A percentile compares a stretch with the other conserved stretches of the same genome.
Conservation (phyloP, 176 grass and related monocot genomes). For the Secale cereale region DNA sequence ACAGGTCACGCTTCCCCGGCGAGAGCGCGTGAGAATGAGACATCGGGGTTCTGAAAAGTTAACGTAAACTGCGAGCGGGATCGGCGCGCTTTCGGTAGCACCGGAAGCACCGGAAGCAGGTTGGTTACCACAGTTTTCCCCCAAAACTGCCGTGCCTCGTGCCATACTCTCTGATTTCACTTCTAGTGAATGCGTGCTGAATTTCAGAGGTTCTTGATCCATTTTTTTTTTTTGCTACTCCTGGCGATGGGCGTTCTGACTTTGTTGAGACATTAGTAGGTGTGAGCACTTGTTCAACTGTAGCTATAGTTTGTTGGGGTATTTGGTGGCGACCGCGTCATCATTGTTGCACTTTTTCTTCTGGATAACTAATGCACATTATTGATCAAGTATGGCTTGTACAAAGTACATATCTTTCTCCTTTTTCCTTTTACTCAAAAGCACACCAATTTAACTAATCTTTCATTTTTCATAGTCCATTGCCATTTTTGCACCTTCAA, state of each 20-base stretch:
- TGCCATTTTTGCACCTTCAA: neutral
- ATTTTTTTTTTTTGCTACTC: constrained; percentile 40
- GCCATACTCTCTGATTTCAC: neutral
- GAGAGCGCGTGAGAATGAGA: neutral
- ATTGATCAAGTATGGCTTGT: neutral
- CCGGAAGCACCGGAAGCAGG: no score
- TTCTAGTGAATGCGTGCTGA: constrained; percentile 6
- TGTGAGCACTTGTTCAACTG: constrained; percentile 23
- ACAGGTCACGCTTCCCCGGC: neutral
- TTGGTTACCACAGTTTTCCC: neutral
- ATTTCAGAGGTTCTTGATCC: neutral
- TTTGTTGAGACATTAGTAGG: constrained; percentile 21
- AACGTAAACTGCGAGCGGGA: neutral
- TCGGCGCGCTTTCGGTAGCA: no score
- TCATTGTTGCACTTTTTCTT: constrained; percentile 11
- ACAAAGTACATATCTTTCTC: neutral
- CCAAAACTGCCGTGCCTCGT: neutral
- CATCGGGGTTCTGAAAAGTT: neutral
- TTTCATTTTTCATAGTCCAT: neutral
- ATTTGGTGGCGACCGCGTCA: constrained; percentile 9
- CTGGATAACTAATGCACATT: neutral
- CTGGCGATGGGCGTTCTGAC: constrained; percentile 33
- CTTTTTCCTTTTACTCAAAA: neutral
- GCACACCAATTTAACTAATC: neutral
- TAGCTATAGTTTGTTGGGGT: constrained; percentile 15